phyloP scores from a whole-genome alignment of 768 basidiomycete genomes.

The Tylopilus sp. region DNA sequence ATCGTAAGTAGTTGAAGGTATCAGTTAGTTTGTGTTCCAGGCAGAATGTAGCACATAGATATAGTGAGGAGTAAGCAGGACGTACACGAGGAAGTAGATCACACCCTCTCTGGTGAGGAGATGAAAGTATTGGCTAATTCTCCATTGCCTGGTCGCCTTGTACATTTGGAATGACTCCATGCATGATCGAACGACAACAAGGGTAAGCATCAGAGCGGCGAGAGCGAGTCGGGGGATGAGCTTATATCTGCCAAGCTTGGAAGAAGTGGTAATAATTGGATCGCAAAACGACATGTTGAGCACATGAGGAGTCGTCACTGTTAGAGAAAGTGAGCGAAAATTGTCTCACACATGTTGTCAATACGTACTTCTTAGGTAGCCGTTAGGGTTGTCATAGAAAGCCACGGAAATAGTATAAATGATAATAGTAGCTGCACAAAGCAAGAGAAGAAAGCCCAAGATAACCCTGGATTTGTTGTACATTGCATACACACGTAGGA shows the following conservation, averaged over 20 bases:
- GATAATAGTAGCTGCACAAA: constrained; percentile 6
- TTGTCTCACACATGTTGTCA: background rate
- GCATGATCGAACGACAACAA: constrained; percentile 3
- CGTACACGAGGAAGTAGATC: constrained; percentile 19
- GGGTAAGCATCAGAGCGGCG: constrained; percentile 5
- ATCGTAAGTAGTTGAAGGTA: too few species aligned
- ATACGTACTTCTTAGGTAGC: constrained; percentile 7
- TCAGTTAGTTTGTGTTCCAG: background rate
- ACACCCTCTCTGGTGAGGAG: constrained; percentile 13
- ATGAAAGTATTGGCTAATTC: constrained; percentile 14
- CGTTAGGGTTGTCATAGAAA: constrained; percentile 3
- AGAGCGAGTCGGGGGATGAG: constrained; percentile 10
- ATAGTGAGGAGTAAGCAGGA: background rate
- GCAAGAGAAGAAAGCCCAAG: constrained; percentile 10
- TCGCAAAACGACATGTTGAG: constrained; percentile 17
- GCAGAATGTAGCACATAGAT: background rate
- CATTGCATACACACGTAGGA: constrained; percentile 24
- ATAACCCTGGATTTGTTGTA: constrained; percentile 15
- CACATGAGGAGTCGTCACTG: constrained; percentile 12
- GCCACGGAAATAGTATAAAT: background rate
- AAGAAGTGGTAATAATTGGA: background rate
- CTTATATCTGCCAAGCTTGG: constrained; percentile 7
- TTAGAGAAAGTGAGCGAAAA: background rate
- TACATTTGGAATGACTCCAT: constrained; percentile 12
- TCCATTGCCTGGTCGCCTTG: constrained; percentile 3